Conservation (phyloP, 768 basidiomycete species). For the Trametopsis cervina region DNA sequence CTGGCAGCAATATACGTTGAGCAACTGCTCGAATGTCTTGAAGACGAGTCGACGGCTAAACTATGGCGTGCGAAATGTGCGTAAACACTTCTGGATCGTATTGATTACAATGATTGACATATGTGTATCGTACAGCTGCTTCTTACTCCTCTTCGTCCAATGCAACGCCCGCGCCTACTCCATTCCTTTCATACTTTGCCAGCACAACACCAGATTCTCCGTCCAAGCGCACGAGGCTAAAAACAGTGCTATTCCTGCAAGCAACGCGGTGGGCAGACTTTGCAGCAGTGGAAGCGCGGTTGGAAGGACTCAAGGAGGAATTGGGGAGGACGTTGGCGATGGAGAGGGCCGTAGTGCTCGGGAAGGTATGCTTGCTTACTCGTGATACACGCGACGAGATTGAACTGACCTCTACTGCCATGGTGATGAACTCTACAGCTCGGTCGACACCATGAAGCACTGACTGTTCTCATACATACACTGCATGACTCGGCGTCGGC, state of each 20-base stretch:
- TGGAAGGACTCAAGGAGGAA: constrained; percentile 33
- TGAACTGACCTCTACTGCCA: too few relatives aligned
- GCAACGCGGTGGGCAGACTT: constrained; percentile 67
- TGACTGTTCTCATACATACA: constrained; percentile 60
- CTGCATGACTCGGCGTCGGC: constrained; percentile 72
- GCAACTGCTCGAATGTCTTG: constrained; percentile 42
- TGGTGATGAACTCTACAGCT: too few relatives aligned
- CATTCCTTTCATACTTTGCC: constrained; percentile 71
- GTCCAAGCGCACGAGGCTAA: constrained; percentile 66
- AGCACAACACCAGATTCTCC: constrained; percentile 79
- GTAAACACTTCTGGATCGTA: constrained; percentile 1
- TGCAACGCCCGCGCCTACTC: constrained; percentile 22
- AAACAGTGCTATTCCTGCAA: constrained; percentile 73
- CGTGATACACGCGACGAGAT: too few relatives aligned
- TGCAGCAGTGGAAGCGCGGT: constrained; percentile 32
- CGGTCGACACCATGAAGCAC: constrained; percentile 52
- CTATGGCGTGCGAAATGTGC: constrained; percentile 71
- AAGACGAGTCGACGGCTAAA: constrained; percentile 46
- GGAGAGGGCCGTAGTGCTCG: constrained; percentile 75
- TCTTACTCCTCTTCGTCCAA: constrained; percentile 19
- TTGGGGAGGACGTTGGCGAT: constrained; percentile 45
- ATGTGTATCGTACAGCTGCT: constrained; percentile 14
- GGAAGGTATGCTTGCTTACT: constrained; percentile 73
- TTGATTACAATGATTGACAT: not conserved
- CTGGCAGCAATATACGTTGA: constrained; percentile 52